Conservation (phyloP, 2,329 filamentous ascomycete species). For the Helicocarpus griseus region DNA sequence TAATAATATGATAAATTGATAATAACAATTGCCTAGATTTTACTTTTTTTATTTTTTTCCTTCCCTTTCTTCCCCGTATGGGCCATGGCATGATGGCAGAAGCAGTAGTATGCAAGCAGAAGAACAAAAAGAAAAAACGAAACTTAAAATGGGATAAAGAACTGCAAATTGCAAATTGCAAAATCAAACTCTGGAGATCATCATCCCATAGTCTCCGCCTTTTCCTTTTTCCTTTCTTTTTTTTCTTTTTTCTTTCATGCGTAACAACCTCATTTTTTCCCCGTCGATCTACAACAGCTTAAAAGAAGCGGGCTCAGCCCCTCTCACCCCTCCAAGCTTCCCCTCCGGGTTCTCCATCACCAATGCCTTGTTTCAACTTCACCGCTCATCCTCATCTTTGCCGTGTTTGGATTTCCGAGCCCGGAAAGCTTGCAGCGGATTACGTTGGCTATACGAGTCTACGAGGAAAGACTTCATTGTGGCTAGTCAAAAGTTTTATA, state of each 20-base stretch:
- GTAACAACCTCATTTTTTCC: not conserved
- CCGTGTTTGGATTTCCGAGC: not conserved
- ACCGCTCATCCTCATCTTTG: not conserved
- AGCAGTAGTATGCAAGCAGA: no score
- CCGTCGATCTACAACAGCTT: conserved; percentile 11
- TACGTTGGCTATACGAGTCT: not conserved
- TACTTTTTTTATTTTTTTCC: no score
- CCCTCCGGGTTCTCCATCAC: not conserved
- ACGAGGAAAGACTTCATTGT: no score
- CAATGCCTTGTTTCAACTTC: not conserved
- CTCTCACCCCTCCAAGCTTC: not conserved
- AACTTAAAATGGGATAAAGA: not conserved
- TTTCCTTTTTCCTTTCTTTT: no score
- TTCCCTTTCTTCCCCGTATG: no score
- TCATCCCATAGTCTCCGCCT: not conserved
- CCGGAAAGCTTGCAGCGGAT: not conserved
- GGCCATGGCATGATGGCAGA: no score
- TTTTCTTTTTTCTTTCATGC: not conserved
- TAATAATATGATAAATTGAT: no score
- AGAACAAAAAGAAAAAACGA: not conserved
- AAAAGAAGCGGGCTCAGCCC: not conserved
- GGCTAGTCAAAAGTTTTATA: no score
- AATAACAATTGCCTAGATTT: no score
- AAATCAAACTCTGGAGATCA: not conserved
- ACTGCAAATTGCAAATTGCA: not conserved